Evolutionary conservation across 306 rosid species (phyloP), one percentile per base, ranked within the genome.

Genomic region (Cucumis hystrix): DNA sequence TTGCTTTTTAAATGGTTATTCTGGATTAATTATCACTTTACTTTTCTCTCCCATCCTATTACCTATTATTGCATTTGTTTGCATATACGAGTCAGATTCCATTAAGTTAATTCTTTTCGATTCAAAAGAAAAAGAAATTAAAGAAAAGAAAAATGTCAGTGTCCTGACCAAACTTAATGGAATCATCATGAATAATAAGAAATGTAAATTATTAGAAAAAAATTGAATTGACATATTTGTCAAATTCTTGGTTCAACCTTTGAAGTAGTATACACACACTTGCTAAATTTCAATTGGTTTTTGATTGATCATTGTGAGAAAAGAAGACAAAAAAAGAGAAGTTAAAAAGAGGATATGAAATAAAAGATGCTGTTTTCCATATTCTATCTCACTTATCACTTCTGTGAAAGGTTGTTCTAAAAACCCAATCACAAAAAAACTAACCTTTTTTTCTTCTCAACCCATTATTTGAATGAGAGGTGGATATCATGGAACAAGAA

Each of bases 51-150:
- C 56, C 9, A 6, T 6, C n/a, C 3, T 47, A 20, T 45, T 67
- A 8, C 51, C 43, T 40, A 41, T 65, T 18, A 68, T 68, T 68
- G 35, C 54, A 40, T 40, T 11, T 43, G 56, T 68, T 68, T 68
- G 74, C 35, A 11, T 40, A 8, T 43, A 68, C 75, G 72, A 69
- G 75, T 69, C 75, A 69, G 75, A 69, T 69, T 4, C 75, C 75
- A 45, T 23, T 69, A 21, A 12, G 2, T 69, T 28, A 28, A 28
- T 28, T 23, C 35, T 45, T 12, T 40, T 67, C 7, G 28, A 18
- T 18, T 40, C 6, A 4, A 18, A 66, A 67, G 23, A 62, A 10
- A 25, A 28, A 28, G 6, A 14, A 25, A 25, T 14, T 52, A 52
- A 52, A 52, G 8, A 61, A 60, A 28, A 18, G n/a, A 18, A 39